phyloP scores from a whole-genome alignment of 2,329 filamentous ascomycete genomes.

The Ophiobolus disseminans region DNA sequence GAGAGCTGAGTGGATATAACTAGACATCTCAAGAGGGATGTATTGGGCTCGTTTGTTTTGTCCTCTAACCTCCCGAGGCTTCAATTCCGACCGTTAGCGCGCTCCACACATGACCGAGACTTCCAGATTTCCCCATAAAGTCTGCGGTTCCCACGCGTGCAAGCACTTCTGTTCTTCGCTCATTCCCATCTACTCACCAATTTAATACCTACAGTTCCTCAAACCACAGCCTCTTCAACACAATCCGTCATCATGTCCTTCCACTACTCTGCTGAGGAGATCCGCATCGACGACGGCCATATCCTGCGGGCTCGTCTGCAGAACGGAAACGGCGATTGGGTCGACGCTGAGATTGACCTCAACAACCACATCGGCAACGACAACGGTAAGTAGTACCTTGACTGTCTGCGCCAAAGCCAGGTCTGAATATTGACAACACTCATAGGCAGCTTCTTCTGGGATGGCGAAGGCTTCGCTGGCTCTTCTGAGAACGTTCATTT shows the following conservation, averaged over 20 bases:
- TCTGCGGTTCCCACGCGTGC: constrained; percentile 1
- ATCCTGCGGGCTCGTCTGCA: constrained; percentile 56
- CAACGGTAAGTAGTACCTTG: constrained; percentile 50
- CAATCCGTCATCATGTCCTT: constrained; percentile 48
- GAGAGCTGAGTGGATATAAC: neutral
- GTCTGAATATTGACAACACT: neutral
- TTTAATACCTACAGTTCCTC: neutral
- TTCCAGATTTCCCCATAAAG: constrained; percentile 13
- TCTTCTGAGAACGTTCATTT: constrained; percentile 59
- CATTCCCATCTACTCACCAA: neutral
- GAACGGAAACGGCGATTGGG: constrained; percentile 52
- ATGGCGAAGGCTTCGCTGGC: constrained; percentile 55
- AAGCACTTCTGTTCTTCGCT: neutral
- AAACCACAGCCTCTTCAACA: neutral
- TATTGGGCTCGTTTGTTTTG: neutral
- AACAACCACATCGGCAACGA: constrained; percentile 61
- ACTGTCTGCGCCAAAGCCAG: neutral
- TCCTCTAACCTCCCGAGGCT: no score
- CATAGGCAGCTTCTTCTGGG: constrained; percentile 58
- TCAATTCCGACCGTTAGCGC: neutral
- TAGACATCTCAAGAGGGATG: neutral
- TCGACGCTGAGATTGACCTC: constrained; percentile 58
- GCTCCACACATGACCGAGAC: neutral
- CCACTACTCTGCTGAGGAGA: constrained; percentile 56
- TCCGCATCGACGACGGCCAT: constrained; percentile 59